phyloP scores from a whole-genome alignment of 352 stramenopile genomes.

The Phytopythium sindhum region DNA sequence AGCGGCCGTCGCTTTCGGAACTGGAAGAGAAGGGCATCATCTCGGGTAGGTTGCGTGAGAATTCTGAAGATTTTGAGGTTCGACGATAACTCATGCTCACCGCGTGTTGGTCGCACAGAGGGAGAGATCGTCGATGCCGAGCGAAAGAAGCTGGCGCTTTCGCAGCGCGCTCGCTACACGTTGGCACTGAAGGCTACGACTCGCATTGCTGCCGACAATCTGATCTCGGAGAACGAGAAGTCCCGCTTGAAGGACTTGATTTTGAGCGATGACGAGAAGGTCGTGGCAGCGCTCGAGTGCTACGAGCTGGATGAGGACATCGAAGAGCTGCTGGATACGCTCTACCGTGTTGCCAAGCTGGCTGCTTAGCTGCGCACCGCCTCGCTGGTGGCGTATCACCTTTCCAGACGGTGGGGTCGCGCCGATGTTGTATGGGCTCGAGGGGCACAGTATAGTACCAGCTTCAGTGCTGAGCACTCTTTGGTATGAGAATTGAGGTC shows the following conservation, averaged over 20 bases:
- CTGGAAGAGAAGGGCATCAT: slow-evolving; percentile 79
- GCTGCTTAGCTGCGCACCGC: slow-evolving; percentile 8
- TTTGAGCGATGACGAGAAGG: slow-evolving; percentile 71
- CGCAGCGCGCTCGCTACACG: slow-evolving; percentile 66
- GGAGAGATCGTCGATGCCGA: slow-evolving; percentile 50
- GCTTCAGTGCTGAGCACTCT: neutral
- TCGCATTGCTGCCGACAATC: slow-evolving; percentile 76
- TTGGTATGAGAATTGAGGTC: neutral
- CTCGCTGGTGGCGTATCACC: neutral
- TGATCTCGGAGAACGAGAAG: slow-evolving; percentile 78
- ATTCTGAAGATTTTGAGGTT: slow-evolving; percentile 7
- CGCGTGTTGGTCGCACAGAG: slow-evolving; percentile 30
- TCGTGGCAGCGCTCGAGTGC: slow-evolving; percentile 72
- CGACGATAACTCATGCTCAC: neutral
- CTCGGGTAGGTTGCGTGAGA: slow-evolving; percentile 33
- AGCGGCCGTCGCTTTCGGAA: slow-evolving; percentile 64
- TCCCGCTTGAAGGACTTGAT: slow-evolving; percentile 81
- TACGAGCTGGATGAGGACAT: slow-evolving; percentile 84
- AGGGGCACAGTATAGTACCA: neutral
- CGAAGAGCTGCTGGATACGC: slow-evolving; percentile 81
- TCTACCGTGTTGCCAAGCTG: slow-evolving; percentile 75
- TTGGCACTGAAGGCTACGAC: slow-evolving; percentile 75
- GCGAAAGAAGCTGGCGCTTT: slow-evolving; percentile 46
- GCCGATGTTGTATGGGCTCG: neutral
- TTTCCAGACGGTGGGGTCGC: neutral